Evolutionary conservation across 2,329 filamentous ascomycete species (phyloP).

Genomic region (Myriosclerotinia curreyana): DNA sequence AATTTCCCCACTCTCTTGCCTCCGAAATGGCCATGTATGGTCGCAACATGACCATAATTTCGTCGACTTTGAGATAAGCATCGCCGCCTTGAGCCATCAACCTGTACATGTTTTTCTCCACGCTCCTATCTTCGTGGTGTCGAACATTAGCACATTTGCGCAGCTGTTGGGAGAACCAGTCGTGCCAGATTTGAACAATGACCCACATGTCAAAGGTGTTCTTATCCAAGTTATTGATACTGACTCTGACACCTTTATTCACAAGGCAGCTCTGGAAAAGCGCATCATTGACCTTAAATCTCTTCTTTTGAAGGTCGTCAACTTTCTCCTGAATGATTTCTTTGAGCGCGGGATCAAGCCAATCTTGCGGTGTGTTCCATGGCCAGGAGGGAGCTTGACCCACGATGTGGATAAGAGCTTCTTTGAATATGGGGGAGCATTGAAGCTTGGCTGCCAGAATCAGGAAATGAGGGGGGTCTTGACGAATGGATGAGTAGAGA

Average conservation of each 20-base stretch:
- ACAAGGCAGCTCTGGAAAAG: conserved; percentile 27
- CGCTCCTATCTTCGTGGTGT: background rate
- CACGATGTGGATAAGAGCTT: conserved; percentile 33
- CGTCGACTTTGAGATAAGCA: conserved; percentile 26
- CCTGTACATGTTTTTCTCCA: conserved; percentile 27
- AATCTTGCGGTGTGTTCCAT: conserved; percentile 8
- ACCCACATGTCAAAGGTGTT: conserved; percentile 35
- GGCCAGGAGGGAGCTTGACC: conserved; percentile 29
- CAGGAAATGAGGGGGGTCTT: conserved; percentile 31
- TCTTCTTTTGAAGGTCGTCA: conserved; percentile 23
- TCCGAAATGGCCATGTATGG: background rate
- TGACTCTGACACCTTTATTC: conserved; percentile 15
- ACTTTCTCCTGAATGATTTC: conserved; percentile 26
- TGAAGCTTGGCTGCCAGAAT: conserved; percentile 24
- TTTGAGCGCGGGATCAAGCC: background rate
- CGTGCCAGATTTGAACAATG: conserved; percentile 31
- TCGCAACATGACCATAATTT: conserved; percentile 4
- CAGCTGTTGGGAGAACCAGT: conserved; percentile 30
- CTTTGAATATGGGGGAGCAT: conserved; percentile 30
- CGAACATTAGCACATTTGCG: background rate
- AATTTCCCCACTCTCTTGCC: background rate
- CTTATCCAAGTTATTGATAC: conserved; percentile 12
- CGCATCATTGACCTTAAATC: conserved; percentile 11
- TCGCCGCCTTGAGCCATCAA: conserved; percentile 28
- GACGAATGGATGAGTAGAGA: conserved; percentile 26